Evolutionary conservation across 148 eudicot genomes (phyloP).

Genomic region (Oxyria digyna): DNA sequence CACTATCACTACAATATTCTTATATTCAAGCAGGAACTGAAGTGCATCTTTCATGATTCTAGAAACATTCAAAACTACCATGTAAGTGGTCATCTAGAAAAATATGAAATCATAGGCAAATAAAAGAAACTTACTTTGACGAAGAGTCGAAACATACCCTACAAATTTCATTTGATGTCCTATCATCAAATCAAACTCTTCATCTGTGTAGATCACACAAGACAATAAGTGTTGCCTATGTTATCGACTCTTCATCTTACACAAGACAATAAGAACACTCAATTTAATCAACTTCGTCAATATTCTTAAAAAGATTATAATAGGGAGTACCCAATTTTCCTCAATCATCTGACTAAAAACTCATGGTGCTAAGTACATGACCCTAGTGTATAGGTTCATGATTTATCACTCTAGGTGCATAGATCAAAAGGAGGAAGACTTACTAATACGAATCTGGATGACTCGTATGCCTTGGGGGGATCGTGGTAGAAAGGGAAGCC

Average conservation of each 20-base stretch:
- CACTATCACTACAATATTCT: constrained; percentile 81
- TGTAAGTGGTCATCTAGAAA: neutral
- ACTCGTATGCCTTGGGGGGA: too few relatives aligned
- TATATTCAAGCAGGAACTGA: constrained; percentile 85
- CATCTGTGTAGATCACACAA: constrained; percentile 87
- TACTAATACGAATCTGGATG: too few relatives aligned
- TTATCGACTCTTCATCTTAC: constrained; percentile 79
- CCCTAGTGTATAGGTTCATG: too few relatives aligned
- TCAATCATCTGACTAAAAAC: too few relatives aligned
- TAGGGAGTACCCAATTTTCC: too few relatives aligned
- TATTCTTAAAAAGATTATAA: too few relatives aligned
- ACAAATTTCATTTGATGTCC: constrained; percentile 83
- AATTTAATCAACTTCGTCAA: too few relatives aligned
- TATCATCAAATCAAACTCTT: constrained; percentile 90
- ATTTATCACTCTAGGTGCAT: too few relatives aligned
- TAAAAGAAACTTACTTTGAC: constrained; percentile 33
- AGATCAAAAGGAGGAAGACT: too few relatives aligned
- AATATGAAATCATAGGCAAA: constrained; percentile 5
- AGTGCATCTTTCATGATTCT: constrained; percentile 92
- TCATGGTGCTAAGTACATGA: too few relatives aligned
- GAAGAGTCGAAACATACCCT: constrained; percentile 80
- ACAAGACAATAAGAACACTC: too few relatives aligned
- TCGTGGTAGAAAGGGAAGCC: too few relatives aligned
- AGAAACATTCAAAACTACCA: constrained; percentile 10
- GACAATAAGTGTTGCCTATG: constrained; percentile 62